Evolutionary conservation across 2,329 filamentous ascomycete genomes (phyloP).

Genomic region (Beauveria asiatica): DNA sequence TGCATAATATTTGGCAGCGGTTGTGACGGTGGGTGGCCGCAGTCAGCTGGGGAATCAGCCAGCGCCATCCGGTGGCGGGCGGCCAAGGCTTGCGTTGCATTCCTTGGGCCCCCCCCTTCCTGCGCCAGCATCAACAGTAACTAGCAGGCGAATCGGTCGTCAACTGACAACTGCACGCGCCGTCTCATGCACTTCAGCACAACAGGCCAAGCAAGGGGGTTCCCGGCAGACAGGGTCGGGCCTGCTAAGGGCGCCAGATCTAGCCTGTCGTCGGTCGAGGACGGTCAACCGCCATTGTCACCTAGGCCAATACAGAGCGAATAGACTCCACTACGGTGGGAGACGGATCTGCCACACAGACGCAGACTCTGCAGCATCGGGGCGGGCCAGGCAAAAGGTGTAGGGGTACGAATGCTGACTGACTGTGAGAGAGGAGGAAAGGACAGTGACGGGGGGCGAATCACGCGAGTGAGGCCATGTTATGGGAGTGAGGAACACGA

Average conservation of each 20-base stretch:
- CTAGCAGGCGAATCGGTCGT: no score
- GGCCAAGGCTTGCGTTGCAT: no score
- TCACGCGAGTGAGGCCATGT: no score
- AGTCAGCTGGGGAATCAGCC: background rate
- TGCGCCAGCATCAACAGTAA: no score
- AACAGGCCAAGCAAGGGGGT: background rate
- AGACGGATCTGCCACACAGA: constrained; percentile 1
- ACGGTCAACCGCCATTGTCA: background rate
- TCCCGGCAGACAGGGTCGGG: background rate
- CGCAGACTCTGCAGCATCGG: background rate
- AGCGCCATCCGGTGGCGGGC: background rate
- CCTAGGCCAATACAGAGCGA: background rate
- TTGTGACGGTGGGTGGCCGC: background rate
- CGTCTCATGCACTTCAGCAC: constrained; percentile 1
- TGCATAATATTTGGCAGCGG: background rate
- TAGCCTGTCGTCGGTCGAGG: background rate
- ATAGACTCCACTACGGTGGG: background rate
- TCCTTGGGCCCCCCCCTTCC: no score
- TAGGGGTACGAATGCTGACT: no score
- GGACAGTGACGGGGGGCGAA: no score
- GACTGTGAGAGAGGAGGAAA: no score
- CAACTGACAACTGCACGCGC: no score
- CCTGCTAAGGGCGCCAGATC: background rate
- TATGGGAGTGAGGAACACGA: no score
- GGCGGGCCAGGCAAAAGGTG: background rate